A percentile compares a stretch with the other conserved stretches of the same genome.
phyloP scores from a whole-genome alignment of 495 filamentous ascomycete genomes.

The Rhypophila decipiens region DNA sequence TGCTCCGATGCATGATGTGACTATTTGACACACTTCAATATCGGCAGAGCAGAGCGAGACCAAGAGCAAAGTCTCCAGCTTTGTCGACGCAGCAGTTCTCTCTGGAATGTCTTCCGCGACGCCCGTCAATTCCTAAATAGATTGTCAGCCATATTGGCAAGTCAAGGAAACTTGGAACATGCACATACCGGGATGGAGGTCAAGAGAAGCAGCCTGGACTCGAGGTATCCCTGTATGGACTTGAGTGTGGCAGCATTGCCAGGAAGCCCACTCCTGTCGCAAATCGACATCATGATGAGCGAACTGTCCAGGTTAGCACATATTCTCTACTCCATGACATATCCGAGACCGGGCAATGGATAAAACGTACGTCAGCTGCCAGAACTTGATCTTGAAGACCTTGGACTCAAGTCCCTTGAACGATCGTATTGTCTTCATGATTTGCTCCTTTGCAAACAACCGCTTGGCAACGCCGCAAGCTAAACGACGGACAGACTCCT shows the following conservation, averaged over 20 bases:
- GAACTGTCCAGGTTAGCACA: slow-evolving; percentile 32
- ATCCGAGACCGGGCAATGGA: not conserved
- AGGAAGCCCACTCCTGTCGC: slow-evolving; percentile 38
- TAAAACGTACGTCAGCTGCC: slow-evolving; percentile 46
- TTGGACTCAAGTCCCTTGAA: slow-evolving; percentile 33
- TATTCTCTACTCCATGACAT: not conserved
- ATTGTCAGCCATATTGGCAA: not conserved
- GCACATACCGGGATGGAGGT: slow-evolving; percentile 43
- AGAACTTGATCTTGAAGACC: slow-evolving; percentile 41
- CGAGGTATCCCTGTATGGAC: slow-evolving; percentile 47
- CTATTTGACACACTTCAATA: slow-evolving; percentile 54
- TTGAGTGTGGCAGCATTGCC: slow-evolving; percentile 34
- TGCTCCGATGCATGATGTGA: slow-evolving; percentile 56
- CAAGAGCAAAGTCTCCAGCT: slow-evolving; percentile 53
- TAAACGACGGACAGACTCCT: slow-evolving; percentile 42
- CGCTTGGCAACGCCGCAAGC: slow-evolving; percentile 40
- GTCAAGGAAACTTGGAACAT: not conserved
- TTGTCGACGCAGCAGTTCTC: slow-evolving; percentile 39
- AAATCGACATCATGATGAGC: slow-evolving; percentile 43
- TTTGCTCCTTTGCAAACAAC: slow-evolving; percentile 35
- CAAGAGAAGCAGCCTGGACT: slow-evolving; percentile 41
- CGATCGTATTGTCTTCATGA: slow-evolving; percentile 30
- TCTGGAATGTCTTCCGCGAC: slow-evolving; percentile 45
- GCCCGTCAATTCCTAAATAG: slow-evolving; percentile 37
- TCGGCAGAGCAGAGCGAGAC: slow-evolving; percentile 57